Base-by-base conservation (phyloP, 176 grass and related monocot genomes). In the Oryza meyeriana region DNA sequence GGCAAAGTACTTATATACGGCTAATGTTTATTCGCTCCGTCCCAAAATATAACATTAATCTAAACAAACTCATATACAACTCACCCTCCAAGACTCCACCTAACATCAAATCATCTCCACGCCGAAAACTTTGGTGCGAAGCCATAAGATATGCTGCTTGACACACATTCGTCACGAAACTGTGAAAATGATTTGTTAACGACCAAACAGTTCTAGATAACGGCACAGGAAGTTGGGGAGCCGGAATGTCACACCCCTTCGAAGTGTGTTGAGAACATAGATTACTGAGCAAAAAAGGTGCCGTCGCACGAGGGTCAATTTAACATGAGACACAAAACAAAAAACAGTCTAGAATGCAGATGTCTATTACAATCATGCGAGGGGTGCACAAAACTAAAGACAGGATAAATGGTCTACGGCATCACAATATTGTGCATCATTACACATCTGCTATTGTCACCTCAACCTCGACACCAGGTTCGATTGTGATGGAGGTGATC, bases 401-500 rank as follows among this genome's bases (percentile, higher is more conserved):
- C 5, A 67, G 32, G 26, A 67, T 61, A 45, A 8, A 74, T 41
- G 26, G 27, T 39, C 10, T 66, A 50, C 25, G 42, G 29, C 55
- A 78, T 41, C 12, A 62, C 13, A 45, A 25, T 36, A 36, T 26
- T 28, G 71, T 11, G 24, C 4, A 14, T 32, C 27, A 44, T 90
- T 61, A 90, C 58, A 77, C 31, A 3, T 82, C 72, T 1, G 88
- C 83, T 25, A 90, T 86, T 11, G 83, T 82, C 25, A 90, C 88
- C 72, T 90, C 88, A 0, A 90, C 83, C 72, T 90, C 83, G 0
- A 90, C 88, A 45, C 83, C 88, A 4, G 78, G 78, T 14, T 90
- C 78, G 1, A 90, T 86, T 24, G 78, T 82, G 74, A 86, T 90
- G 40, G 77, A 77, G 71, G 78, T 90, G 47, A 86, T 86, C 77